Base-by-base conservation (phyloP, 2,329 filamentous ascomycete genomes). In the Polychaeton citri region DNA sequence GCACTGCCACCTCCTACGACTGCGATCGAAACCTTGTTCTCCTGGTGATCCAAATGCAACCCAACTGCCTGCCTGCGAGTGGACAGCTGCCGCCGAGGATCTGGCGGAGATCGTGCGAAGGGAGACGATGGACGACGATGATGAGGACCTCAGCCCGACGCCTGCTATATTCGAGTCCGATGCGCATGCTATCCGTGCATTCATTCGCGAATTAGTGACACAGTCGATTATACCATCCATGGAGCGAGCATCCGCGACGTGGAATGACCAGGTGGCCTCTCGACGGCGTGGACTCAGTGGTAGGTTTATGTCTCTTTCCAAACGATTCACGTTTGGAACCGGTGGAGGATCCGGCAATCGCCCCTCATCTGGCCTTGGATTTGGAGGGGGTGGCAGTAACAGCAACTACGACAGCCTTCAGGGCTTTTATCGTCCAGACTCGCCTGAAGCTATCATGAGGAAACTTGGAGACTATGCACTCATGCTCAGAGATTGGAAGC, bases 181-280 rank as follows among this genome's bases (percentile, higher is more conserved):
- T 58, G 80, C 81, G 1, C 84, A 82, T 5, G 85, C 86, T 12
- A 81, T 98, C 41, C 79, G 79, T 36, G 82, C 82, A 0, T 92
- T 98, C 55, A 75, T 96, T 40, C 79, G 90, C 20, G 92, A 98
- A 57, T 83, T 98, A 69, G 83, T 95, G 6, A 90, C 82, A 1
- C 88, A 96, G 55, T 96, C 88, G 2, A 77, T 98, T 35, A 71
- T 98, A 38, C 90, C 92, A 1, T 87, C 83, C 28, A 98, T 98
- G 92, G 90, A 98, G 60, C 80, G 88, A 38, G 79, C 82, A 45
- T 74, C 93, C 8, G 80, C 85, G 5, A 69, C 86, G 4, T 98
- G 90, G 92, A 98, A 98, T 52, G 90, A 98, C 50, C 88, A 96
- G 58, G 82, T 96, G 18, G 87, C 88, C 12, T 95, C 92, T 9